Conservation (phyloP, 306 rosid species). For the Sesbania bispinosa region DNA sequence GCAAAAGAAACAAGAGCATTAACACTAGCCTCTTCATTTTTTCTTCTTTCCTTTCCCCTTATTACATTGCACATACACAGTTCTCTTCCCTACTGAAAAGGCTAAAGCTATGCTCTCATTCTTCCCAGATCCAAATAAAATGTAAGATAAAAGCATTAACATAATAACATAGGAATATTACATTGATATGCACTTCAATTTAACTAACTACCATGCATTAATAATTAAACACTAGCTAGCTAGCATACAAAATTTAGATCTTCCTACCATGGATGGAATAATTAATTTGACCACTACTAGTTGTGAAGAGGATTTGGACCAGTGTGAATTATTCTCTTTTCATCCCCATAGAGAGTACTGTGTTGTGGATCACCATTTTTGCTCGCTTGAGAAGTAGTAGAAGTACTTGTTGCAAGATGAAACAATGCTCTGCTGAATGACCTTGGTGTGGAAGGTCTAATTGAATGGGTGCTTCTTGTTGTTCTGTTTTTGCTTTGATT, state of each 20-base stretch:
- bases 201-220: too few relatives aligned
- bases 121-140: slow-evolving; percentile 30
- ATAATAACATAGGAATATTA: too few relatives aligned
- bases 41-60: too few relatives aligned
- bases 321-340: slow-evolving; percentile 70
- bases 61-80: too few relatives aligned
- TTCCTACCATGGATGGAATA: slow-evolving; percentile 12
- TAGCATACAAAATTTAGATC: slow-evolving; percentile 8
- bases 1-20: slow-evolving; percentile 60
- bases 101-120: slow-evolving; percentile 74
- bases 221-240: slow-evolving; percentile 9
- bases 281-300: slow-evolving; percentile 22
- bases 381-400: too few relatives aligned
- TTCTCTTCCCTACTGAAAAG: slow-evolving; percentile 59
- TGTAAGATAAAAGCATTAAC: neutral
- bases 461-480: too few relatives aligned
- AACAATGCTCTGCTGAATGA: slow-evolving; percentile 36
- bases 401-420: slow-evolving; percentile 10
- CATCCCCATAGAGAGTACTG: slow-evolving; percentile 44
- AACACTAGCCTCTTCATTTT: slow-evolving; percentile 60
- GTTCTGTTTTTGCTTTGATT: too few relatives aligned
- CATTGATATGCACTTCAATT: too few relatives aligned
- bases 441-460: too few relatives aligned
- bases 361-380: too few relatives aligned
- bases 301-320: slow-evolving; percentile 98